Percentiles rank a stretch among this genome's conserved stretches.
Conservation (phyloP, 202 grass and related monocot species). For the Brachypodium distachyon region DNA sequence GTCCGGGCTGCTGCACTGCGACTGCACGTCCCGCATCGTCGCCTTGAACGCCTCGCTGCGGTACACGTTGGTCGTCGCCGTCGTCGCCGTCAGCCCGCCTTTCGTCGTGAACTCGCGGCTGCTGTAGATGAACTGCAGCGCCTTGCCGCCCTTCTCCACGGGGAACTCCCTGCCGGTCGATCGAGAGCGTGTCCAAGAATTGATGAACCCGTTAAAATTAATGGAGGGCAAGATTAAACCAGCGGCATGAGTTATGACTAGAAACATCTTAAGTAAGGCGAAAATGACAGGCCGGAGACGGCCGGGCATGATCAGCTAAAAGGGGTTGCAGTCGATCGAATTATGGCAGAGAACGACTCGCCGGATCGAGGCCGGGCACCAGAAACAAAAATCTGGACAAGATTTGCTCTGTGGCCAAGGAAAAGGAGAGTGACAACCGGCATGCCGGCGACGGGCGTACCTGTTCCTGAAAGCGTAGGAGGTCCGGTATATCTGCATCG, state of each 20-base stretch:
- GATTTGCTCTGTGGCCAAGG: no score
- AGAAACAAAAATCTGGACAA: neutral
- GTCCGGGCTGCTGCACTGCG: slow-evolving; percentile 64
- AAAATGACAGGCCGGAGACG: neutral
- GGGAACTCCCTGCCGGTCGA: slow-evolving; percentile 72
- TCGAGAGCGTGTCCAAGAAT: neutral
- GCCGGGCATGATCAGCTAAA: no score
- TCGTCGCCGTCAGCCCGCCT: slow-evolving; percentile 63
- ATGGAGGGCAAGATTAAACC: neutral
- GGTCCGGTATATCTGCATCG: slow-evolving; percentile 78
- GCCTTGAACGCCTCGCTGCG: slow-evolving; percentile 56
- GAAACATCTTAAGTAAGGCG: neutral
- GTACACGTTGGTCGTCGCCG: slow-evolving; percentile 92
- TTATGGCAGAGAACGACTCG: neutral
- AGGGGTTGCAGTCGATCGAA: neutral
- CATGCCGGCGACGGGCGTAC: slow-evolving; percentile 7
- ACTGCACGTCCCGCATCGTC: slow-evolving; percentile 73
- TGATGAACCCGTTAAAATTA: no score
- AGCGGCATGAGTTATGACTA: neutral
- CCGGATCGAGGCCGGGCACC: neutral
- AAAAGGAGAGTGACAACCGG: no score
- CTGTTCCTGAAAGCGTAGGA: slow-evolving; percentile 95
- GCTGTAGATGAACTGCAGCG: slow-evolving; percentile 94
- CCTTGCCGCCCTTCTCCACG: slow-evolving; percentile 60
- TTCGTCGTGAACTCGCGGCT: slow-evolving; percentile 74